Base-by-base conservation (phyloP, 257 asterid genomes). In the Fraxinus pennsylvanica region DNA sequence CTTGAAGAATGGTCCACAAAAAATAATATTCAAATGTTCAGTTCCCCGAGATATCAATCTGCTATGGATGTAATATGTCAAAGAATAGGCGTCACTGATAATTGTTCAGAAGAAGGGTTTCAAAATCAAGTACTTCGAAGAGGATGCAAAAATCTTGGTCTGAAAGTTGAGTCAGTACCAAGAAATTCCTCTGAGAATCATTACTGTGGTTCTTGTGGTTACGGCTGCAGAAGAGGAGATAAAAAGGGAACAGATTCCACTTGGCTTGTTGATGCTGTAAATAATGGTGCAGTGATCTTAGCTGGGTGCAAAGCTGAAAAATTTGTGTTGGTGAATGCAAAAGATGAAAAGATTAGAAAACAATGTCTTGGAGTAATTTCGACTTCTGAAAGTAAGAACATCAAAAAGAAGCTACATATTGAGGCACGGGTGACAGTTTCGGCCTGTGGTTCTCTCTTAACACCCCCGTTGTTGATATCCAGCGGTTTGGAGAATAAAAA, bases 211-310 rank as follows among this genome's bases (percentile, higher is more conserved):
- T 91, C 99, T 33, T 94, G 99, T 76, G 68, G 97, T 61, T 91
- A 88, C 36, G 98, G 99, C 66, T 94, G 99, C 86, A 88, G 85
- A 84, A 84, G 88, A 59, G 99, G 98, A 13, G 97, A 91, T 68
- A 94, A 94, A 78, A 92, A 87, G 65, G 99, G 99, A 32, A 79
- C 92, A 0, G 96, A 90, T 30, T 70, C 94, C 41, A 94, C 99
- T 6, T 94, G 96, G 95, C 91, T 94, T 0, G 96, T 91, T 3
- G 98, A 94, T 73, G 99, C 99, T 19, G 98, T 94, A 9, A 29
- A 82, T 9, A 79, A 89, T 4, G 93, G 94, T 3, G 96, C 98
- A 0, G 91, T 94, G 6, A 89, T 94, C 81, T 61, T 94, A 76
- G 72, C 97, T 0, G 96, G 98, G 66, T 92, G 96, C 32, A 86